These are phyloP conservation scores for Talaromyces marneffei DNA, from an alignment of 2,329 filamentous ascomycete genomes.

Conservation along the genomic window DNA sequence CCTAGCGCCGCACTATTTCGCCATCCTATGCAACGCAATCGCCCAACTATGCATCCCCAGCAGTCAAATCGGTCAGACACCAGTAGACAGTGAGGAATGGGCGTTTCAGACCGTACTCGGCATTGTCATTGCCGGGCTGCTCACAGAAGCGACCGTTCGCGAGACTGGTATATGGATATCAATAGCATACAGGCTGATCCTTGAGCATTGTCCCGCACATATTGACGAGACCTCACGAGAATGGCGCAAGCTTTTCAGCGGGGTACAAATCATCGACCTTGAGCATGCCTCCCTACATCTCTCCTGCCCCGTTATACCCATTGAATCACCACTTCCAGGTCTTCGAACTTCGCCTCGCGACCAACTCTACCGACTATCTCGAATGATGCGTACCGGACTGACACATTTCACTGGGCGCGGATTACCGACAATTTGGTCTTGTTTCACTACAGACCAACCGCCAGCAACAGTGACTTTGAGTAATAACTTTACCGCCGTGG, in stretches of 20 bases:
- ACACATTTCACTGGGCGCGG: conserved; percentile 15
- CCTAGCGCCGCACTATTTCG: conserved; percentile 10
- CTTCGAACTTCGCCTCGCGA: conserved; percentile 12
- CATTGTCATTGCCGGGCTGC: conserved; percentile 11
- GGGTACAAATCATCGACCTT: conserved; percentile 13
- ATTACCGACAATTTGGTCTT: conserved; percentile 14
- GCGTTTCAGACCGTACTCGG: conserved; percentile 14
- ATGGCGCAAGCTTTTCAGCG: conserved; percentile 15
- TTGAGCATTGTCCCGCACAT: conserved; percentile 13
- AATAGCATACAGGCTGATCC: conserved; percentile 10
- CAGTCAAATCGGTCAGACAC: conserved; percentile 1
- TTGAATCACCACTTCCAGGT: conserved; percentile 13
- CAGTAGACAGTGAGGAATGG: conserved; percentile 12
- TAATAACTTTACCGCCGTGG: conserved; percentile 5
- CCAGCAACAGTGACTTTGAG: not conserved
- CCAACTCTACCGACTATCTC: conserved; percentile 13
- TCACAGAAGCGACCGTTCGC: conserved; percentile 12
- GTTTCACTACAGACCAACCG: conserved; percentile 9
- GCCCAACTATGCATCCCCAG: conserved; percentile 11
- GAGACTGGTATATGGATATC: conserved; percentile 14
- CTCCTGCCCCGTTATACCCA: conserved; percentile 14
- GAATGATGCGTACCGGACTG: conserved; percentile 14
- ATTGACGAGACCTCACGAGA: conserved; percentile 13
- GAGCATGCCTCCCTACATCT: conserved; percentile 15
- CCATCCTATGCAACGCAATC: conserved; percentile 12